Percentiles rank a stretch among this genome's conserved stretches.
phyloP scores from a whole-genome alignment of 176 grass and related monocot species.

The Thinopyrum elongatum region DNA sequence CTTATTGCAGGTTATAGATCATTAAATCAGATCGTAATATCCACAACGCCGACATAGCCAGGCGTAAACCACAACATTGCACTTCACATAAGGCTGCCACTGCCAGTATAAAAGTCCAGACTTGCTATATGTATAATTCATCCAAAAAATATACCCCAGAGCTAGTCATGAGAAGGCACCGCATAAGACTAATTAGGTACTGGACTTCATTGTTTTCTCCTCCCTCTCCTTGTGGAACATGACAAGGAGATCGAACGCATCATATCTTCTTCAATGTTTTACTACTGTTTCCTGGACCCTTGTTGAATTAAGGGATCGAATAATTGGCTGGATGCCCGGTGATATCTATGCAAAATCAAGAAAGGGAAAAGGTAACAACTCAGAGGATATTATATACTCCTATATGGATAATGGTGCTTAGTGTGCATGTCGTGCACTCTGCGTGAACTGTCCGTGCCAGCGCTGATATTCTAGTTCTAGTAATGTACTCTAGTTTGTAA shows the following conservation, averaged over 20 bases:
- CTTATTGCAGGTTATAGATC: not conserved
- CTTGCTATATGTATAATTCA: not conserved
- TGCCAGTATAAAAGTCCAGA: not conserved
- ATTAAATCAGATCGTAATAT: not conserved
- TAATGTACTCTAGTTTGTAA: not conserved
- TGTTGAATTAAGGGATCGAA: not conserved
- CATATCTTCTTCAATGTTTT: not conserved
- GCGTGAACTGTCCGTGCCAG: not conserved
- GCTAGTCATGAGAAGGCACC: too few species aligned
- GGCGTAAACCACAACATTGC: not conserved
- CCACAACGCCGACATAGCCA: not conserved
- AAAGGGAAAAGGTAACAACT: not conserved
- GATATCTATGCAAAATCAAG: conserved; percentile 28
- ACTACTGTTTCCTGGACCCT: not conserved
- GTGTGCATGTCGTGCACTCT: not conserved
- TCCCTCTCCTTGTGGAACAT: not conserved
- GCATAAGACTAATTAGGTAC: not conserved
- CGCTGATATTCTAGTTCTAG: not conserved
- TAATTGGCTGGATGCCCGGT: not conserved
- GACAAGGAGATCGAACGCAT: not conserved
- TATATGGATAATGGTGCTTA: not conserved
- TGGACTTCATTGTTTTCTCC: not conserved
- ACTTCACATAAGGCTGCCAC: not conserved
- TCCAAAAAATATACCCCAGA: not conserved
- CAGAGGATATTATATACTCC: not conserved